Evolutionary conservation across 371 early-diverging fungal species (phyloP), one percentile per base, ranked within the genome.

Genomic region (Zopfochytrium polystomum): DNA sequence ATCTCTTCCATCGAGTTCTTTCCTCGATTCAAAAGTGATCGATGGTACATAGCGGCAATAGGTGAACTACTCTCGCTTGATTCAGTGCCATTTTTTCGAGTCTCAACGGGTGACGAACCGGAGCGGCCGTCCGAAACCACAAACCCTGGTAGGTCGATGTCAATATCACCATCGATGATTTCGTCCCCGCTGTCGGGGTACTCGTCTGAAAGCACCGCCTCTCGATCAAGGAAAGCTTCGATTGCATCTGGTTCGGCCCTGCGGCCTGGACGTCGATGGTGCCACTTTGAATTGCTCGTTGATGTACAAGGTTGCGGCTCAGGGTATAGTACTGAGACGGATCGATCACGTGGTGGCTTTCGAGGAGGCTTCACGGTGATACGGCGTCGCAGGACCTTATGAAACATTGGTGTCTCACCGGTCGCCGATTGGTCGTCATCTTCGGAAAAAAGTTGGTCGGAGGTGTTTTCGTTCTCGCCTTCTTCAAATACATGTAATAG

Each of bases 131-230:
- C 70, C 18, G 29, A 38, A 4, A 72, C 72, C 13, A 73, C 62
- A 55, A 73, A 73, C 13, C 70, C 74, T 22, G 44, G 45, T 38
- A 73, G 51, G 49, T 73, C 69, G 31, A 30, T 13, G 52, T 71
- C 73, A 35, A 66, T 58, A 48, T 73, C 65, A 11, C 62, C 68
- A 18, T 58, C 71, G 7, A 48, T 29, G 11, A 23, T 31, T 29
- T 65, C 65, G 42, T 72, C 73, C 2, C 65, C 67, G 53, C 67
- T 65, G 22, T 44, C 60, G 26, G 43, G 35, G 1, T 54, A 64
- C 4, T 56, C 55, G 25, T 55, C 68, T 9, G 72, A 68, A 7
- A 65, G 38, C 26, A 46, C 67, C 3, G 65, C 75, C 49, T 69
- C 67, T 3, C 44, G 11, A 11, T 71, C 72, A 20, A 48, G 48